Evolutionary conservation across 2,329 filamentous ascomycete genomes (phyloP), one percentile per base, ranked within the genome.

Genomic region (Chrysosphaeria jannelii): DNA sequence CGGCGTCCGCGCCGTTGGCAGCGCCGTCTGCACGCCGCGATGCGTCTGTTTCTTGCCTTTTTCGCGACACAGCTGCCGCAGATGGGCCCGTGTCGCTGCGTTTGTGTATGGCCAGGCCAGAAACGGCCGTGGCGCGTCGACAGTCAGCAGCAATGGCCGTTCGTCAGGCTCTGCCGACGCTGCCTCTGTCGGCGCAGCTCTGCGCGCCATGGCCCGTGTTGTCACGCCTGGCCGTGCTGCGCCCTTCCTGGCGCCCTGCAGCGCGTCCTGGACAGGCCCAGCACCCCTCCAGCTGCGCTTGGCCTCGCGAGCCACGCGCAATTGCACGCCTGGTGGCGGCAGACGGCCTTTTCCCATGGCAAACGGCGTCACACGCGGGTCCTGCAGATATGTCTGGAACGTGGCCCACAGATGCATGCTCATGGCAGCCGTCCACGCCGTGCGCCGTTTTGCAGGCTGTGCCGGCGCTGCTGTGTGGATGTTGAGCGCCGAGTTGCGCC

Each of bases 201-300:
- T n/a, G 16, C 16, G 16, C 16, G n/a, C 7, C n/a, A n/a, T 13
- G n/a, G 25, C 4, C 6, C 10, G 8, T 9, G 16, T 10, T 7
- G 13, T 11, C n/a, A n/a, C n/a, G n/a, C n/a, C n/a, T 15, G 19
- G 6, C 17, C 7, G 6, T 11, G 8, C 21, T 10, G n/a, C 11
- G 10, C 10, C 9, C 8, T 8, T 19, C 6, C 9, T 13, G 6
- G 14, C 13, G 4, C 14, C 12, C 8, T 22, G 10, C 19, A 30
- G 30, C 28, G 28, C 39, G 23, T 27, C 30, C 25, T 45, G 39
- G 5, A 43, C 34, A n/a, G n/a, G n/a, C 29, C 51, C 61, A 3
- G 57, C 50, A 2, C 61, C 62, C 36, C 60, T 67, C 64, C 64
- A 70, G 34, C 56, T 67, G 35, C 57, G 48, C 41, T 57, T 65